These are phyloP conservation scores for Ophiocordyceps sinensis DNA, from an alignment of 2,329 filamentous ascomycete genomes.

Conservation along the genomic window DNA sequence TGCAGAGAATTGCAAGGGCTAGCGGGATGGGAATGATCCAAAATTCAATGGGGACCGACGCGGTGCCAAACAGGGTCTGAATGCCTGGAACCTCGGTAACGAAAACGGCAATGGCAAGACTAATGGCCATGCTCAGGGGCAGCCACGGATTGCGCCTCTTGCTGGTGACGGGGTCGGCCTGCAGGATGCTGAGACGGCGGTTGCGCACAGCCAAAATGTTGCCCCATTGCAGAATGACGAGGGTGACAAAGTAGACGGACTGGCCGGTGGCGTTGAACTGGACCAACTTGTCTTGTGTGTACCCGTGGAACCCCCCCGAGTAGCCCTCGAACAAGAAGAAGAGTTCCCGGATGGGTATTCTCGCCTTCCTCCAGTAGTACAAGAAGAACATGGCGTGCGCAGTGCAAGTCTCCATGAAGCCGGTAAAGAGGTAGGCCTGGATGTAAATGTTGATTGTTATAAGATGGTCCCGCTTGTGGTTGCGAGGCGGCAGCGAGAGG, in stretches of 20 bases:
- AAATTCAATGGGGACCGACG: slow-evolving; percentile 33
- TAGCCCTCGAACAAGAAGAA: slow-evolving; percentile 36
- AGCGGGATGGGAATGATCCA: slow-evolving; percentile 37
- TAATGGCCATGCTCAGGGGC: slow-evolving; percentile 28
- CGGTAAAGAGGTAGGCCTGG: slow-evolving; percentile 37
- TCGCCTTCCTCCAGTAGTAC: slow-evolving; percentile 32
- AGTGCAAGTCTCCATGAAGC: slow-evolving; percentile 32
- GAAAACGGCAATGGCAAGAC: slow-evolving; percentile 35
- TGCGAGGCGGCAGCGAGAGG: slow-evolving; percentile 32
- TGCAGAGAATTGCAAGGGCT: slow-evolving; percentile 31
- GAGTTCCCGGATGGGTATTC: slow-evolving; percentile 30
- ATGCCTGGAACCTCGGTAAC: slow-evolving; percentile 36
- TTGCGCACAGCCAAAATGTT: slow-evolving; percentile 37
- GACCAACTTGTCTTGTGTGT: slow-evolving; percentile 26
- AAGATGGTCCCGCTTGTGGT: slow-evolving; percentile 33
- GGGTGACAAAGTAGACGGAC: slow-evolving; percentile 37
- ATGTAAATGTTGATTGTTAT: slow-evolving; percentile 36
- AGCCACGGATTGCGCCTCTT: slow-evolving; percentile 35
- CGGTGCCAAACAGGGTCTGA: slow-evolving; percentile 32
- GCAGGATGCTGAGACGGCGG: slow-evolving; percentile 34
- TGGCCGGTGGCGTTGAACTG: slow-evolving; percentile 35
- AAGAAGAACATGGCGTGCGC: slow-evolving; percentile 40
- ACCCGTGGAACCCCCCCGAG: slow-evolving; percentile 32
- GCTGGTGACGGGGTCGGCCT: slow-evolving; percentile 32
- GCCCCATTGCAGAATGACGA: slow-evolving; percentile 39